These are phyloP conservation scores for Eremothecium cymbalariae DNA, from an alignment of 1,139 yeast species.

Conservation along the genomic window DNA sequence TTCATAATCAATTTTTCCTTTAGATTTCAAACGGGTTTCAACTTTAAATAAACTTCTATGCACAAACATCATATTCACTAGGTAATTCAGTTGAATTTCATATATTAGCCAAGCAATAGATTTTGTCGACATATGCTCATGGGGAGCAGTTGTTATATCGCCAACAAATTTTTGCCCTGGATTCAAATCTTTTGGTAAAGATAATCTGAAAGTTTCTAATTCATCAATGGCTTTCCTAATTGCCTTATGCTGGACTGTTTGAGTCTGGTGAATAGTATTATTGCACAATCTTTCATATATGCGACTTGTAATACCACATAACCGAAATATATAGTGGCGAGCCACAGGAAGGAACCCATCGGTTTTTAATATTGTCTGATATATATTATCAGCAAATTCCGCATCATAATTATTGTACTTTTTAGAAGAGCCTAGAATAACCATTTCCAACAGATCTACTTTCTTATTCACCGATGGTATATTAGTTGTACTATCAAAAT, in stretches of 20 bases:
- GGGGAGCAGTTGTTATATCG: background rate
- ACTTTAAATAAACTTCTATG: constrained; percentile 8
- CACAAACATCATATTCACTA: constrained; percentile 7
- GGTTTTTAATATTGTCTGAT: constrained; percentile 5
- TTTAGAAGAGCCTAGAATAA: constrained; percentile 4
- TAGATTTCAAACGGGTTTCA: constrained; percentile 3
- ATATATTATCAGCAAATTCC: constrained; percentile 7
- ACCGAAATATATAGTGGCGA: constrained; percentile 3
- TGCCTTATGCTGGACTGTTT: constrained; percentile 3
- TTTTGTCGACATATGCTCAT: background rate
- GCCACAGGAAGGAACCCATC: constrained; percentile 7
- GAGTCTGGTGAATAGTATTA: constrained; percentile 1
- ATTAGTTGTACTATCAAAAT: constrained; percentile 12
- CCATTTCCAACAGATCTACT: constrained; percentile 7
- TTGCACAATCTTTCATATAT: constrained; percentile 7
- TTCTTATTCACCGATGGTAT: constrained; percentile 7
- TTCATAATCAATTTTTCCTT: background rate
- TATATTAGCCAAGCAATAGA: constrained; percentile 1
- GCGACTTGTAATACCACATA: constrained; percentile 4
- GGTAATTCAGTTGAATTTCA: constrained; percentile 5
- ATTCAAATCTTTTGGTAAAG: constrained; percentile 8
- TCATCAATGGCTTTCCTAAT: constrained; percentile 4
- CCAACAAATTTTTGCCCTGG: constrained; percentile 3
- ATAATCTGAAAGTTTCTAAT: constrained; percentile 6
- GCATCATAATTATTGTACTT: constrained; percentile 2